phyloP scores from a whole-genome alignment of 768 basidiomycete species.

The Cystofilobasidium bisporidii region DNA sequence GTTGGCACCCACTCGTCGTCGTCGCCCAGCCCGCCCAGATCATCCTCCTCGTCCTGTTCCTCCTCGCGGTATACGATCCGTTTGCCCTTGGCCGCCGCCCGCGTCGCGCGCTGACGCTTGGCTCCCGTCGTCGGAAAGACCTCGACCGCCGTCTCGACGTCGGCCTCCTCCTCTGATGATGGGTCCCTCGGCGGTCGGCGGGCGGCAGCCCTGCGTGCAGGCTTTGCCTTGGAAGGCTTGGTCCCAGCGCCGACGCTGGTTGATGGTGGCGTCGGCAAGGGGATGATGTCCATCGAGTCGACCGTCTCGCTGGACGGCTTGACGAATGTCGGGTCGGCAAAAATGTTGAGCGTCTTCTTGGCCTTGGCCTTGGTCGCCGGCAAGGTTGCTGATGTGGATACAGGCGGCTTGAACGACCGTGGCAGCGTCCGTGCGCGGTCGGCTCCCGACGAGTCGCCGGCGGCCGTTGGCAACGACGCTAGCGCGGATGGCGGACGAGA shows the following conservation, averaged over 20 bases:
- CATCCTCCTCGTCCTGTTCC: not conserved
- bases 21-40: not conserved
- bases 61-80: not conserved
- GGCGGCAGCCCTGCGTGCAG: not conserved
- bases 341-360: slow-evolving; percentile 8
- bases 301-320: not conserved
- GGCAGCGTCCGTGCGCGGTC: not conserved
- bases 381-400: too few species aligned
- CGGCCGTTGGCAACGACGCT: not conserved
- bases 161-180: not conserved
- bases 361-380: not conserved
- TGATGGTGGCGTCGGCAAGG: not conserved
- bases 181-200: not conserved
- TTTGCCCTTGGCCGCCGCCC: not conserved
- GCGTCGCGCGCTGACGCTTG: not conserved
- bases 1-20: slow-evolving; percentile 1
- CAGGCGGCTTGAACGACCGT: not conserved
- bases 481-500: not conserved
- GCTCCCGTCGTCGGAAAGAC: not conserved
- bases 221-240: not conserved
- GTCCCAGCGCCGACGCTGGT: not conserved
- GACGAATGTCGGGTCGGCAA: not conserved
- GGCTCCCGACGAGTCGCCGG: too few species aligned
- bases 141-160: not conserved
- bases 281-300: slow-evolving; percentile 1